Conservation (phyloP, 2,329 filamentous ascomycete genomes). For the Onygena corvina region DNA sequence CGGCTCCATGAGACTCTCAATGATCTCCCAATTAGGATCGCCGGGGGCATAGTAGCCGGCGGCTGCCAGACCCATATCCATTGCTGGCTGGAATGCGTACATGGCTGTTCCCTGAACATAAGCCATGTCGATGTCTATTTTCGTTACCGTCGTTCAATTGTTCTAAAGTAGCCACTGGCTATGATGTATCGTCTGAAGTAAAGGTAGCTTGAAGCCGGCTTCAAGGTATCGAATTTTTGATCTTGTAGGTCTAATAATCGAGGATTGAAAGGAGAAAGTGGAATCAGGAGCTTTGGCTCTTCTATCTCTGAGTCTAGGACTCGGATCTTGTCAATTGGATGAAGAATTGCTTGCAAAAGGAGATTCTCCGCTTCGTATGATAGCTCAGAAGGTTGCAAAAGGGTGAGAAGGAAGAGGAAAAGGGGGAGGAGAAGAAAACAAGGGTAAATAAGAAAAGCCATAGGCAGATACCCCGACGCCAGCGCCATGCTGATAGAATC, state of each 20-base stretch:
- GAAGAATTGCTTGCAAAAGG: neutral
- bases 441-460: neutral
- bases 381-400: neutral
- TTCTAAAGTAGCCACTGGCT: neutral
- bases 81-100: neutral
- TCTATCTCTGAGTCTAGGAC: neutral
- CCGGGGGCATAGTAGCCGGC: neutral
- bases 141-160: neutral
- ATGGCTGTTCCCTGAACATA: neutral
- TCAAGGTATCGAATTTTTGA: neutral
- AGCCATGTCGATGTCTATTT: neutral
- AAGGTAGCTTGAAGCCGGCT: conserved; percentile 4
- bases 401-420: neutral
- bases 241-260: neutral
- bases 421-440: neutral
- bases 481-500: neutral
- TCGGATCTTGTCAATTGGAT: neutral
- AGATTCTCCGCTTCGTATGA: too few relatives aligned
- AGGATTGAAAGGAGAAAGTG: neutral
- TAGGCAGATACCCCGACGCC: too few relatives aligned
- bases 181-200: neutral
- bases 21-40: neutral
- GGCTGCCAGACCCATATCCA: neutral
- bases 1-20: neutral
- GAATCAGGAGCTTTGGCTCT: neutral